These are phyloP conservation scores for Echria macrotheca DNA, from an alignment of 495 filamentous ascomycete species.

Conservation along the genomic window DNA sequence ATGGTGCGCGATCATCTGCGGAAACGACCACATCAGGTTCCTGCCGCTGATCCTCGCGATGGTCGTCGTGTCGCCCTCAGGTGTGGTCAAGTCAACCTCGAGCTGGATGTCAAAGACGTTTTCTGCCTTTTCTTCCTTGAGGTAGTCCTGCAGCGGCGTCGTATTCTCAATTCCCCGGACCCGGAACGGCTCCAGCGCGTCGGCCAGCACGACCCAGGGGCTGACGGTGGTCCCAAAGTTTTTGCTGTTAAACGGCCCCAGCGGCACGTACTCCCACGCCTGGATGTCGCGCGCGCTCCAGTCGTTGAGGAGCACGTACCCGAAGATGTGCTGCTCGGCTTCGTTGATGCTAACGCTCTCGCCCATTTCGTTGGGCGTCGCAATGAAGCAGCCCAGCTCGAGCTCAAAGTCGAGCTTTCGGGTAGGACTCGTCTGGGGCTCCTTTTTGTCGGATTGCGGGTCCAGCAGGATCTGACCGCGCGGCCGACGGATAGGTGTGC, in stretches of 20 bases:
- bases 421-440: conserved; percentile 58
- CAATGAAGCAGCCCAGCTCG: conserved; percentile 80
- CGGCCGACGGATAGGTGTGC: conserved; percentile 55
- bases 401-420: conserved; percentile 79
- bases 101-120: conserved; percentile 71
- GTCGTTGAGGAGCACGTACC: conserved; percentile 86
- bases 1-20: conserved; percentile 93
- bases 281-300: conserved; percentile 93
- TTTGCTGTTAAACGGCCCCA: conserved; percentile 87
- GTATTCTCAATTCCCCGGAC: conserved; percentile 56
- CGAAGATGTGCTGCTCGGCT: conserved; percentile 77
- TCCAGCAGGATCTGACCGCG: conserved; percentile 75
- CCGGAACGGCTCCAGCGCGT: conserved; percentile 70
- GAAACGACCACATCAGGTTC: conserved; percentile 84
- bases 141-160: conserved; percentile 60
- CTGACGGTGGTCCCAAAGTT: conserved; percentile 89
- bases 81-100: conserved; percentile 64
- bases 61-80: conserved; percentile 57
- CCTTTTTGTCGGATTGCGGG: conserved; percentile 50
- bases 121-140: conserved; percentile 58
- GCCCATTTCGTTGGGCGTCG: conserved; percentile 60
- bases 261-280: conserved; percentile 80
- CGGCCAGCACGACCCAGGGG: conserved; percentile 81
- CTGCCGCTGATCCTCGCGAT: conserved; percentile 59
- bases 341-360: conserved; percentile 51